Conservation (phyloP, 2,329 filamentous ascomycete genomes). For the Ceratocystis smalleyi region DNA sequence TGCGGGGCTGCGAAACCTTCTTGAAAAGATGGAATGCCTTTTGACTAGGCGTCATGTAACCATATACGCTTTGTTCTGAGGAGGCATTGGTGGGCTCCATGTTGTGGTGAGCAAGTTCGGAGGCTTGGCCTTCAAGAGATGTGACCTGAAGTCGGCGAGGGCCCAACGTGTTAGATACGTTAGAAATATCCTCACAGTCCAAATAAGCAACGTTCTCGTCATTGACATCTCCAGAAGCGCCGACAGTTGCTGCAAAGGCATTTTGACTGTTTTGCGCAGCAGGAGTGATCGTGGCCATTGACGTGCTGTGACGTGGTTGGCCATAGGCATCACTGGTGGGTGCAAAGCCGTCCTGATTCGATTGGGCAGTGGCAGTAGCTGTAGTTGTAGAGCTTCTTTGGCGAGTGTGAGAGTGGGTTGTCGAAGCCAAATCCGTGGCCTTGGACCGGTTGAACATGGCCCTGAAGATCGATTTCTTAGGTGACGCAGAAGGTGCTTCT, state of each 20-base stretch:
- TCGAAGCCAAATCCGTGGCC: slow-evolving; percentile 4
- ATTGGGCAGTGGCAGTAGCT: neutral
- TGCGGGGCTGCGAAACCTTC: slow-evolving; percentile 14
- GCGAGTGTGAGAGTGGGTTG: slow-evolving; percentile 13
- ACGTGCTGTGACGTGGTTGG: slow-evolving; percentile 1
- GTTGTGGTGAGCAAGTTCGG: slow-evolving; percentile 14
- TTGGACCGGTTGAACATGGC: slow-evolving; percentile 15
- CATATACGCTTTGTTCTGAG: slow-evolving; percentile 15
- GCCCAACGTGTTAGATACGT: slow-evolving; percentile 1
- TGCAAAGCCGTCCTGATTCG: neutral
- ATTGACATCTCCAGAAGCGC: neutral
- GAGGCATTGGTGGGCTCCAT: slow-evolving; percentile 14
- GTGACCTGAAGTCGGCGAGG: slow-evolving; percentile 10
- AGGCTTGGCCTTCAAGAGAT: slow-evolving; percentile 14
- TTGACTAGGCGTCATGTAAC: slow-evolving; percentile 16
- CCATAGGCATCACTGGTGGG: neutral
- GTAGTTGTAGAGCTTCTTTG: slow-evolving; percentile 14
- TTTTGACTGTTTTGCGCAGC: neutral
- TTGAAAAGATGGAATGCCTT: slow-evolving; percentile 15
- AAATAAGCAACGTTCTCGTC: neutral
- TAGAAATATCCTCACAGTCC: slow-evolving; percentile 1
- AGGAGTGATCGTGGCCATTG: neutral
- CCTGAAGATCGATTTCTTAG: slow-evolving; percentile 13
- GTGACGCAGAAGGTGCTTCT: neutral
- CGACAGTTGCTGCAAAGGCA: neutral